These are phyloP conservation scores for Claviceps capensis DNA, from an alignment of 2,329 filamentous ascomycete genomes.

Conservation along the genomic window DNA sequence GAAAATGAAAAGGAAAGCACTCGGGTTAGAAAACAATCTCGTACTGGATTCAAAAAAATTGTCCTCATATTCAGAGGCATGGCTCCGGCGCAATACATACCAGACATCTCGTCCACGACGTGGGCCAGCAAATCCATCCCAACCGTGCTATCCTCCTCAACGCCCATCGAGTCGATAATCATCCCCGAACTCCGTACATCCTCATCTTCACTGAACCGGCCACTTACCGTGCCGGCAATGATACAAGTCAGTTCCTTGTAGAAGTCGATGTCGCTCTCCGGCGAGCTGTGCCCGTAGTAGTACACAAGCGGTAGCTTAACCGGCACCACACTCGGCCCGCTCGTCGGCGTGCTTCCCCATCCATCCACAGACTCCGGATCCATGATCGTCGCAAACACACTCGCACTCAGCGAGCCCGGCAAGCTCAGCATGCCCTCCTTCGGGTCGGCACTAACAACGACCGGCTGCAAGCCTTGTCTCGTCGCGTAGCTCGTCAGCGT, in stretches of 20 bases:
- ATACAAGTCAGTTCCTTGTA: constrained; percentile 64
- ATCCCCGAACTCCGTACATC: constrained; percentile 61
- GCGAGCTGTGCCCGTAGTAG: constrained; percentile 62
- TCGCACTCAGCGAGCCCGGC: constrained; percentile 71
- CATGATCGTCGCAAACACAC: constrained; percentile 76
- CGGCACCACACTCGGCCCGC: constrained; percentile 73
- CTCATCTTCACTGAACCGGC: constrained; percentile 61
- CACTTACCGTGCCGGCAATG: constrained; percentile 66
- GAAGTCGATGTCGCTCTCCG: constrained; percentile 57
- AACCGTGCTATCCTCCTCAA: constrained; percentile 49
- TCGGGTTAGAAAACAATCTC: too few relatives aligned
- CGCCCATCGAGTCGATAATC: constrained; percentile 71
- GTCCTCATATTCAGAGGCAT: too few relatives aligned
- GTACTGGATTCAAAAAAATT: too few relatives aligned
- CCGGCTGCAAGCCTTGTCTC: constrained; percentile 57
- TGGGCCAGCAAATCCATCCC: constrained; percentile 70
- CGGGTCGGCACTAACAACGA: constrained; percentile 76
- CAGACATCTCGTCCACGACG: constrained; percentile 46
- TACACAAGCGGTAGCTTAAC: constrained; percentile 89
- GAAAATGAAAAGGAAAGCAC: neutral
- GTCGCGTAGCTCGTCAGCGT: constrained; percentile 70
- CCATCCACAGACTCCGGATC: constrained; percentile 68
- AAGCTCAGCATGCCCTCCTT: constrained; percentile 65
- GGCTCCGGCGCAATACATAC: constrained; percentile 14
- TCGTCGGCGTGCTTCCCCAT: constrained; percentile 84